Conservation (phyloP, 345 rosid species). For the Bruguiera sexangula region DNA sequence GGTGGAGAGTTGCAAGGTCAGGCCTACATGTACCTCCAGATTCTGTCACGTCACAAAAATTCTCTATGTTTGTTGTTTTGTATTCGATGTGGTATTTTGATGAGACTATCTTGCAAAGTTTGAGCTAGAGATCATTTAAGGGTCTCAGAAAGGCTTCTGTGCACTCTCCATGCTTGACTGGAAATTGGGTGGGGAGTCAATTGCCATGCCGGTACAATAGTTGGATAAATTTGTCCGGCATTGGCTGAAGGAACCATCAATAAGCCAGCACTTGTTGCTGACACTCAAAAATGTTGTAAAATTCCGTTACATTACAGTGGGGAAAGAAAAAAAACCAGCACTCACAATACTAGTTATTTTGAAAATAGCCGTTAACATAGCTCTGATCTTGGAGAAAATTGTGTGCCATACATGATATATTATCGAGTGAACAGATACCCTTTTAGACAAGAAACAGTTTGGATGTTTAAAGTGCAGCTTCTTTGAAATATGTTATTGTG, state of each 20-base stretch:
- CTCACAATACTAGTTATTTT: not conserved
- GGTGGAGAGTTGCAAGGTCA: conserved; percentile 10
- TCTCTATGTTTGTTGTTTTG: too few relatives aligned
- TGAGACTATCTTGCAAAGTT: too few relatives aligned
- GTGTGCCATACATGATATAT: not conserved
- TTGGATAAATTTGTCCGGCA: not conserved
- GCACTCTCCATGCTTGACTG: not conserved
- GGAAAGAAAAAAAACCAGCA: too few relatives aligned
- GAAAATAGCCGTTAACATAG: not conserved
- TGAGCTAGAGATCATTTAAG: too few relatives aligned
- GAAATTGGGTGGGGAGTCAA: too few relatives aligned
- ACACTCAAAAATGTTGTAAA: not conserved
- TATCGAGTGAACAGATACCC: not conserved
- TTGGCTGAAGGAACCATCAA: not conserved
- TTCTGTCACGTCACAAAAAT: conserved; percentile 18
- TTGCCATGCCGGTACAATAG: not conserved
- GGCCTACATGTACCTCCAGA: conserved; percentile 32
- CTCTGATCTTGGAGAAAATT: not conserved
- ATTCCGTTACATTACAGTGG: not conserved
- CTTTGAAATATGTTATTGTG: too few relatives aligned
- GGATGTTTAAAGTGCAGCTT: not conserved
- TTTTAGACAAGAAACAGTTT: not conserved
- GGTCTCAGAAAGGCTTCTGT: too few relatives aligned
- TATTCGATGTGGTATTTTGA: not conserved
- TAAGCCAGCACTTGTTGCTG: not conserved